Evolutionary conservation across 495 filamentous ascomycete species (phyloP).

Genomic region (Baudoinia panamericana): DNA sequence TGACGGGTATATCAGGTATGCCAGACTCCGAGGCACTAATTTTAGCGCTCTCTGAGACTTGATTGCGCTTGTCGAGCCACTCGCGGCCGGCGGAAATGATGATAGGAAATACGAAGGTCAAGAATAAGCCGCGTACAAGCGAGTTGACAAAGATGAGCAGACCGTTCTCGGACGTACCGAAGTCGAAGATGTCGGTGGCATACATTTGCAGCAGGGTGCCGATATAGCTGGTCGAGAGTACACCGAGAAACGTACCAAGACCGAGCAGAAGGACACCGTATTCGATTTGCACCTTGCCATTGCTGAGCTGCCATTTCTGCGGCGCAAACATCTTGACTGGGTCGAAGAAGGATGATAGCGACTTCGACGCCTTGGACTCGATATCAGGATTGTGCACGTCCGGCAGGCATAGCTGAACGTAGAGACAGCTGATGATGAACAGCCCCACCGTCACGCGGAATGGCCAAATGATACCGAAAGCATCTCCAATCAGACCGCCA

Average conservation of each 20-base stretch:
- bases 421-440: slow-evolving; percentile 21
- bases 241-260: slow-evolving; percentile 41
- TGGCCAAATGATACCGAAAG: slow-evolving; percentile 37
- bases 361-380: slow-evolving; percentile 9
- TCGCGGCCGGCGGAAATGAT: slow-evolving; percentile 39
- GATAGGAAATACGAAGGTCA: slow-evolving; percentile 41
- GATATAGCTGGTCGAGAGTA: slow-evolving; percentile 43
- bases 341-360: slow-evolving; percentile 37
- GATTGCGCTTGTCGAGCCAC: slow-evolving; percentile 29
- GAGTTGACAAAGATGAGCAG: slow-evolving; percentile 40
- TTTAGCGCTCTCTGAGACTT: neutral
- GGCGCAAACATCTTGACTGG: slow-evolving; percentile 41
- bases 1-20: slow-evolving; percentile 11
- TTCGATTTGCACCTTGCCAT: slow-evolving; percentile 34
- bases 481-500: slow-evolving; percentile 41
- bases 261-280: slow-evolving; percentile 41
- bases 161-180: slow-evolving; percentile 41
- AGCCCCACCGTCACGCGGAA: slow-evolving; percentile 39
- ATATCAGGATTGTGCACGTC: slow-evolving; percentile 28
- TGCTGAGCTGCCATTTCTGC: slow-evolving; percentile 32
- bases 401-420: slow-evolving; percentile 23
- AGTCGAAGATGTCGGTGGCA: slow-evolving; percentile 41
- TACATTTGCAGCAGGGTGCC: slow-evolving; percentile 28
- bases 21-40: slow-evolving; percentile 1
- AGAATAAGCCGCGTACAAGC: slow-evolving; percentile 39